Evolutionary conservation across 2,329 filamentous ascomycete genomes (phyloP), one percentile per base, ranked within the genome.

Genomic region (Hypoxylon sp.): DNA sequence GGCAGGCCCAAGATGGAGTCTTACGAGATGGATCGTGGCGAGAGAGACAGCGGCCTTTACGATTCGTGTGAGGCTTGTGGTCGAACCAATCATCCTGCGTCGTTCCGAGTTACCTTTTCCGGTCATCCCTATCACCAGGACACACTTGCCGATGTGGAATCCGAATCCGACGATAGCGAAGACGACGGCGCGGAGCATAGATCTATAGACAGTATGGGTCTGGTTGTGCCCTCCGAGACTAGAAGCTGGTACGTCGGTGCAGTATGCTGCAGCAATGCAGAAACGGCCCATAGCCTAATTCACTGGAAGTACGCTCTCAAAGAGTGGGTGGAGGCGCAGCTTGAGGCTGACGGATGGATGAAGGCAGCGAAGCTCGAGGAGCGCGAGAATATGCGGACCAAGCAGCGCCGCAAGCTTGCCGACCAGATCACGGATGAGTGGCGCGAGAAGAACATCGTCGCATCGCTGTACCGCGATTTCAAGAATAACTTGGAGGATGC

Each of bases 251-350:
- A 55, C 25, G 67, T 77, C 8, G 75, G 75, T 21, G 60, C 57
- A 8, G 67, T 71, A 8, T 78, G 75, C 66, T 67, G 70, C 60
- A 73, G 73, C 54, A 75, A 80, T 36, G 88, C 89, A 0, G 77
- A 84, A 57, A 86, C 86, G 27, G 86, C 88, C 0, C 89, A 93
- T 64, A 80, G 79, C 1, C 77, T 93, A 3, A 78, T 84, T 3
- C 90, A 94, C 70, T 92, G 90, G 90, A 86, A 87, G 48, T 82
- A 81, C 52, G 81, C 85, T 34, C 81, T 93, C n/a, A 86, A 89
- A 64, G 79, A 86, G 57, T 89, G 82, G 79, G 85, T 92, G 0
- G 76, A 87, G 16, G 77, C 79, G 19, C 82, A 81, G 43, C 80
- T 94, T 0, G 70, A 77, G 16, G 69, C 69, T 1, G 76, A 85